Conservation (phyloP, 1,284 basidiomycete species). For the Cutaneotrichosporon arboriforme region DNA sequence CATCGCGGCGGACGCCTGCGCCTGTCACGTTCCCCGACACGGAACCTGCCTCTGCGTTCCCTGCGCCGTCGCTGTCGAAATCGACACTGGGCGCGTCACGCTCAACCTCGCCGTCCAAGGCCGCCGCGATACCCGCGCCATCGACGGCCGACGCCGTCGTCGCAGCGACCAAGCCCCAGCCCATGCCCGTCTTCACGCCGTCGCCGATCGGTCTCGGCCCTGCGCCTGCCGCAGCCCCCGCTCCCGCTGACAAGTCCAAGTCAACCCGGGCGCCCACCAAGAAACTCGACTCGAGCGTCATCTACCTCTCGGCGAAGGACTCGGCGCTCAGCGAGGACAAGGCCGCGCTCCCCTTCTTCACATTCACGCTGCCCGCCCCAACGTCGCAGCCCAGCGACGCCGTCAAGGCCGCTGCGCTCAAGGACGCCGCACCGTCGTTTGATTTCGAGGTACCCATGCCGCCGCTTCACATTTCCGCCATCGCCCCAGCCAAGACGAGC, state of each 20-base stretch:
- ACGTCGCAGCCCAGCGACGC: slow-evolving; percentile 15
- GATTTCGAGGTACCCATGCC: slow-evolving; percentile 8
- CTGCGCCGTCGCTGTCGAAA: slow-evolving; percentile 8
- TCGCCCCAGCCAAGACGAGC: slow-evolving; percentile 22
- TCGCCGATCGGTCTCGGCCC: slow-evolving; percentile 12
- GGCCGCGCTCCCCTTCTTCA: slow-evolving; percentile 32
- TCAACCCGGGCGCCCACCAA: neutral
- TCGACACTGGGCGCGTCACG: slow-evolving; percentile 6
- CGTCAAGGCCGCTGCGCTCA: slow-evolving; percentile 12
- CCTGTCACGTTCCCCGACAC: slow-evolving; percentile 14
- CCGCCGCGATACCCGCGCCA: neutral
- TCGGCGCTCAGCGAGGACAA: slow-evolving; percentile 32
- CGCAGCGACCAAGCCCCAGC: slow-evolving; percentile 8
- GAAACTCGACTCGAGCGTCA: slow-evolving; percentile 8
- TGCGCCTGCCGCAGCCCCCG: neutral
- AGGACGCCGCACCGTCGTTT: slow-evolving; percentile 5
- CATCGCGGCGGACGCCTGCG: slow-evolving; percentile 3
- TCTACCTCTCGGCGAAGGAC: slow-evolving; percentile 38
- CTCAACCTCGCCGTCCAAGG: slow-evolving; percentile 1
- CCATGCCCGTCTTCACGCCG: slow-evolving; percentile 14
- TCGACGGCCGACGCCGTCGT: slow-evolving; percentile 10
- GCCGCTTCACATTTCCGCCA: neutral
- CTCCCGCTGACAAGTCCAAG: neutral
- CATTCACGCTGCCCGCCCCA: slow-evolving; percentile 18
- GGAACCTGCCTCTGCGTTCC: slow-evolving; percentile 20